Conservation (phyloP, 257 asterid species). For the Cinchona pubescens region DNA sequence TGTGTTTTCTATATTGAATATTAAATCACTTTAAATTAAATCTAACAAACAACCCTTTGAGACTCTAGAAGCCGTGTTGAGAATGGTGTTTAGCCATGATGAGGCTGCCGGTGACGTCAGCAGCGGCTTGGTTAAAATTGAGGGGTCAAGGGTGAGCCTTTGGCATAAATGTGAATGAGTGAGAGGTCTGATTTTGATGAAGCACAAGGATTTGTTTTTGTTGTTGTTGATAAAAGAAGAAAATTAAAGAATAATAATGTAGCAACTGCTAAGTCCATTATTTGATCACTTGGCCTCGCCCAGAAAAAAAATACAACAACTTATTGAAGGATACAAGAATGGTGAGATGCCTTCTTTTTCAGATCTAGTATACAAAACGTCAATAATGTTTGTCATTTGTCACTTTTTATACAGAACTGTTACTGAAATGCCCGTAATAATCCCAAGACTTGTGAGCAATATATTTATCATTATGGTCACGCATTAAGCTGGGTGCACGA, state of each 20-base stretch:
- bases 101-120: slow-evolving; percentile 25
- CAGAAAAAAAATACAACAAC: not conserved
- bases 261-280: slow-evolving; percentile 42
- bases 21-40: no score
- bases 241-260: slow-evolving; percentile 33
- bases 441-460: not conserved
- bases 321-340: slow-evolving; percentile 16
- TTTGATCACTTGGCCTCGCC: slow-evolving; percentile 3
- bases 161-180: slow-evolving; percentile 62
- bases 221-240: slow-evolving; percentile 35
- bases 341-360: no score
- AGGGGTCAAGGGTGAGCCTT: slow-evolving; percentile 73
- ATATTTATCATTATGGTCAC: not conserved
- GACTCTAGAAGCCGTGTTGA: slow-evolving; percentile 72
- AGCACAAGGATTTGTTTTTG: slow-evolving; percentile 51
- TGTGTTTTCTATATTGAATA: no score
- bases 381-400: no score
- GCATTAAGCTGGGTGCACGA: not conserved
- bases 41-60: slow-evolving; percentile 51
- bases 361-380: no score
- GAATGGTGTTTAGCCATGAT: slow-evolving; percentile 52
- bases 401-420: no score
- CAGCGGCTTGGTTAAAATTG: slow-evolving; percentile 20
- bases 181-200: slow-evolving; percentile 61
- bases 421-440: not conserved